phyloP scores from a whole-genome alignment of 2,329 filamentous ascomycete genomes.

The Colletotrichum tamarilloi region DNA sequence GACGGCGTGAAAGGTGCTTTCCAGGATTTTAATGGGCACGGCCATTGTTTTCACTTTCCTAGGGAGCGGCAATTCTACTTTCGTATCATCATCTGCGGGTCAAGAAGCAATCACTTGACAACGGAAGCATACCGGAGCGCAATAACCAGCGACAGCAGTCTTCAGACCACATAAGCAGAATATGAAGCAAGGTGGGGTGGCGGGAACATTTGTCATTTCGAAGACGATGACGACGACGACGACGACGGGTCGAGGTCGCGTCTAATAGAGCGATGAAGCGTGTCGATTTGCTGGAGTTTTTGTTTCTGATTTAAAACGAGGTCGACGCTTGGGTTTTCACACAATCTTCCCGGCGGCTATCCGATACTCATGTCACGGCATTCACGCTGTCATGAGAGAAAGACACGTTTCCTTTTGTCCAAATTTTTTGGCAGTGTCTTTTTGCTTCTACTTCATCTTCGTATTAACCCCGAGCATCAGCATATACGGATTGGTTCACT shows the following conservation, averaged over 20 bases:
- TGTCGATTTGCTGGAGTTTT: not conserved
- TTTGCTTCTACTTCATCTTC: not conserved
- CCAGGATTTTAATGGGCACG: not conserved
- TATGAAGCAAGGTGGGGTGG: slow-evolving; percentile 1
- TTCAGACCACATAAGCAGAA: not conserved
- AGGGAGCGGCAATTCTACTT: slow-evolving; percentile 4
- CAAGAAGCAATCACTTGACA: slow-evolving; percentile 24
- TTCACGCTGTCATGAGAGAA: slow-evolving; percentile 31
- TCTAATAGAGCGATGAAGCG: not conserved
- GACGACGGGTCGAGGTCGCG: not conserved
- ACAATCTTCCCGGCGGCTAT: slow-evolving; percentile 1
- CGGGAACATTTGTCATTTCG: slow-evolving; percentile 12
- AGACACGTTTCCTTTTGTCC: slow-evolving; percentile 10
- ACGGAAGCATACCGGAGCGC: slow-evolving; percentile 19
- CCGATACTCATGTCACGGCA: slow-evolving; percentile 1
- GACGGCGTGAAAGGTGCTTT: slow-evolving; percentile 4
- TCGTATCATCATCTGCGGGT: slow-evolving; percentile 22
- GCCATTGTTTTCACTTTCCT: slow-evolving; percentile 2
- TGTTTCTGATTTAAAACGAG: not conserved
- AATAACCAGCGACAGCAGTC: slow-evolving; percentile 10
- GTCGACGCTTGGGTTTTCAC: not conserved
- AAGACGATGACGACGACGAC: not conserved
- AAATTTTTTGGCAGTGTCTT: not conserved
- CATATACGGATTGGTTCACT: slow-evolving; percentile 9
- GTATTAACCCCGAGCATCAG: slow-evolving; percentile 11